phyloP scores from a whole-genome alignment of 1,284 basidiomycete genomes.

The Moesziomyces sp. region DNA sequence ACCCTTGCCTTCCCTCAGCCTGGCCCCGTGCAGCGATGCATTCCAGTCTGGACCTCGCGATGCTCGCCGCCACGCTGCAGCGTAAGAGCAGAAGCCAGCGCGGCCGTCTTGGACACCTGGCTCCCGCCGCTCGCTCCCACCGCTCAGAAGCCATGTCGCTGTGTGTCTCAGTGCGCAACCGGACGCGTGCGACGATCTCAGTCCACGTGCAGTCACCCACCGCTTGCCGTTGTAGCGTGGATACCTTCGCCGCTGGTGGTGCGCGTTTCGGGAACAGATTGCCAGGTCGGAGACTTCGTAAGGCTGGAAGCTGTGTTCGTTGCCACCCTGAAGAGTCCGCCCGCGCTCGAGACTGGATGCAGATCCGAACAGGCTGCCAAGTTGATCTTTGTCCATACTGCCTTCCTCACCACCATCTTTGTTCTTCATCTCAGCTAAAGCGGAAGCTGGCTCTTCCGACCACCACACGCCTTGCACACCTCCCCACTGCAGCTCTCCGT shows the following conservation, averaged over 20 bases:
- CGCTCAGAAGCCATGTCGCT: not conserved
- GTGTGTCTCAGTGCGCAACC: not conserved
- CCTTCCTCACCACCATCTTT: not conserved
- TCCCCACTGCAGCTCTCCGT: not conserved
- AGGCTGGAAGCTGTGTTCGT: not conserved
- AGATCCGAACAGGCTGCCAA: not conserved
- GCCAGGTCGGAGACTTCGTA: not conserved
- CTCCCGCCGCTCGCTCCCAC: not conserved
- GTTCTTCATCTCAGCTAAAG: not conserved
- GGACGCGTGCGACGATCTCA: not conserved
- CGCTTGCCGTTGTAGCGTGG: too few relatives aligned
- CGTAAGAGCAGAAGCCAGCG: too few relatives aligned
- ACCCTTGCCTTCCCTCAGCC: not conserved
- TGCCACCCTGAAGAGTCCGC: not conserved
- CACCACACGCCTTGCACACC: not conserved
- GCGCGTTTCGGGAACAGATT: not conserved
- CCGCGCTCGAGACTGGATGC: not conserved
- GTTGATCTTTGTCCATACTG: not conserved
- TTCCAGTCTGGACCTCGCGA: conserved; percentile 6
- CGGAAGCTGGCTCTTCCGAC: conserved; percentile 18
- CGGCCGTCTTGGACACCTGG: not conserved
- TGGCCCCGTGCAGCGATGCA: conserved; percentile 3
- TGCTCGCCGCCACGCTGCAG: too few relatives aligned
- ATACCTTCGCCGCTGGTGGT: too few relatives aligned
- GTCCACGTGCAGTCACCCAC: not conserved